A percentile compares a stretch with the other conserved stretches of the same genome.
Conservation (phyloP, 2,329 filamentous ascomycete genomes). For the Hypoxylon sp. region DNA sequence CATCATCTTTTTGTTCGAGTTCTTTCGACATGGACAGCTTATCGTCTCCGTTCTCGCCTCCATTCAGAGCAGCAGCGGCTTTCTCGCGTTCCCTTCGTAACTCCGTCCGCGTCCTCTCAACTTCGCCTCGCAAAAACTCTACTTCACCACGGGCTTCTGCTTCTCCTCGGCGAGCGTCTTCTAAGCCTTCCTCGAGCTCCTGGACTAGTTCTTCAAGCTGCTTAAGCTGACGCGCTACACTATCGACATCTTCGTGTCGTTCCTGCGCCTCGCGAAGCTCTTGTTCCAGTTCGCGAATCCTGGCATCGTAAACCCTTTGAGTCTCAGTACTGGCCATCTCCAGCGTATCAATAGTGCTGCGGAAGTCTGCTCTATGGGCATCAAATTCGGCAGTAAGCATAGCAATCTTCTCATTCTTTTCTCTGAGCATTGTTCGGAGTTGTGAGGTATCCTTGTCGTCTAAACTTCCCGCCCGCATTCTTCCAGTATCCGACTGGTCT, state of each 20-base stretch:
- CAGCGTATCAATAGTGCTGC: slow-evolving; percentile 95
- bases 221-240: slow-evolving; percentile 91
- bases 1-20: slow-evolving; percentile 94
- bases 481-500: slow-evolving; percentile 66
- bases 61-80: slow-evolving; percentile 73
- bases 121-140: slow-evolving; percentile 94
- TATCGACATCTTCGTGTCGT: slow-evolving; percentile 89
- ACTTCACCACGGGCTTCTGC: slow-evolving; percentile 96
- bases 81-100: slow-evolving; percentile 91
- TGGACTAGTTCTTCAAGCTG: slow-evolving; percentile 96
- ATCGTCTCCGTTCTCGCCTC: slow-evolving; percentile 58
- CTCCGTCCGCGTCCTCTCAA: slow-evolving; percentile 91
- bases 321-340: slow-evolving; percentile 97
- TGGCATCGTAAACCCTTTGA: slow-evolving; percentile 94
- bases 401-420: slow-evolving; percentile 97
- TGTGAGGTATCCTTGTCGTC: slow-evolving; percentile 82
- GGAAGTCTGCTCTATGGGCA: slow-evolving; percentile 92
- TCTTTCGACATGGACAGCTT: slow-evolving; percentile 75
- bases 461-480: slow-evolving; percentile 63
- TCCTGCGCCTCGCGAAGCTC: slow-evolving; percentile 88
- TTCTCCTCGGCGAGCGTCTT: slow-evolving; percentile 93
- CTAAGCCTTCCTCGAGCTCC: slow-evolving; percentile 95
- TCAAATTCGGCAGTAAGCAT: slow-evolving; percentile 96
- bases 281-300: slow-evolving; percentile 86
- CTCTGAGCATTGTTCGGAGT: slow-evolving; percentile 84